Conservation (phyloP, 1,139 yeast genomes). For the Suhomyces kunorum region DNA sequence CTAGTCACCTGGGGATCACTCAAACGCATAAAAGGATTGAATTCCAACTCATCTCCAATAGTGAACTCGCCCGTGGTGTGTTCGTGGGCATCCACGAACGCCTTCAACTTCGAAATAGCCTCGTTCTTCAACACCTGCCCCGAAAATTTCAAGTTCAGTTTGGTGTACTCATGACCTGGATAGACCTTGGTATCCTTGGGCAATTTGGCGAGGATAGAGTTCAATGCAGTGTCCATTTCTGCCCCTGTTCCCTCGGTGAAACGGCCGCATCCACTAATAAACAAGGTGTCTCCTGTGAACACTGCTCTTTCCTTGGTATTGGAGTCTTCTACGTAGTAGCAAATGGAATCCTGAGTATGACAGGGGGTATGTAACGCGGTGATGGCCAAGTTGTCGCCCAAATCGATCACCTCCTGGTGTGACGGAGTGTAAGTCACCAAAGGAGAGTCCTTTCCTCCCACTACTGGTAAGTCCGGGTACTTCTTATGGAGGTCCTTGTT, state of each 20-base stretch:
- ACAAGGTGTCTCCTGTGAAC: constrained; percentile 94
- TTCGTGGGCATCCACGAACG: constrained; percentile 57
- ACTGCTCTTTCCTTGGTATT: constrained; percentile 67
- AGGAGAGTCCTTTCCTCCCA: constrained; percentile 84
- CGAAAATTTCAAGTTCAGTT: constrained; percentile 76
- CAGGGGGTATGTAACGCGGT: constrained; percentile 95
- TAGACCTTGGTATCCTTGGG: constrained; percentile 74
- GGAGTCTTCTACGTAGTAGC: constrained; percentile 72
- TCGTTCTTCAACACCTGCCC: constrained; percentile 56
- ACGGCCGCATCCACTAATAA: constrained; percentile 94
- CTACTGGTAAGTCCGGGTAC: constrained; percentile 63
- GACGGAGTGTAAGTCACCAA: constrained; percentile 67
- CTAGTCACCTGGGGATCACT: constrained; percentile 55
- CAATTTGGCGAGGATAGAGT: constrained; percentile 54
- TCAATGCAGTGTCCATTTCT: constrained; percentile 77
- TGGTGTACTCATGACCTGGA: constrained; percentile 97
- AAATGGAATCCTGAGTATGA: constrained; percentile 94
- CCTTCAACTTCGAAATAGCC: constrained; percentile 56
- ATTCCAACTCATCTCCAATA: constrained; percentile 74
- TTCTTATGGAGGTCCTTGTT: constrained; percentile 49
- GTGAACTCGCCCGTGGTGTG: constrained; percentile 83
- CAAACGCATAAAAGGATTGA: constrained; percentile 89
- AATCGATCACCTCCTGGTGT: constrained; percentile 57
- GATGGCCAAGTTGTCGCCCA: constrained; percentile 67
- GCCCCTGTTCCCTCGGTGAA: constrained; percentile 88